A percentile compares a stretch with the other conserved stretches of the same genome.
Evolutionary conservation across 2,329 filamentous ascomycete genomes (phyloP).

Genomic region (Emericellopsis cladophorae): DNA sequence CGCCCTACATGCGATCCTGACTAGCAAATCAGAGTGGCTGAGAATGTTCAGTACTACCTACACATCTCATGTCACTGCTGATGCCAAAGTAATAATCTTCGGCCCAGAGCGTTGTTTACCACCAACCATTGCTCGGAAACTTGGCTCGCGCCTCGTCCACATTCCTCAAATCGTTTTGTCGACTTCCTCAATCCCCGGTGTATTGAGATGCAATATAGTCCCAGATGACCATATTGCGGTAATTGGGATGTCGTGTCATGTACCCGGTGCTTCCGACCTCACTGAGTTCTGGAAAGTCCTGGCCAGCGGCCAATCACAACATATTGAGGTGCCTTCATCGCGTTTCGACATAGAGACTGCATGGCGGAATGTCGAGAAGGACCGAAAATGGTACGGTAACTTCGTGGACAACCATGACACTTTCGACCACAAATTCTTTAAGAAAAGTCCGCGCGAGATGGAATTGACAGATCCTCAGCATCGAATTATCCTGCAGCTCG

Average conservation of each 20-base stretch:
- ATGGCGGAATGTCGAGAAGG: not conserved
- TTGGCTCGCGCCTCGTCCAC: too few relatives aligned
- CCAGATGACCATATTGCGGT: constrained; percentile 2
- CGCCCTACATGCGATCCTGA: too few relatives aligned
- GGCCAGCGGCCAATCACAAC: too few relatives aligned
- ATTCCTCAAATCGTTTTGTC: too few relatives aligned
- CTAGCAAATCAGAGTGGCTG: too few relatives aligned
- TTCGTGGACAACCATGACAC: constrained; percentile 9
- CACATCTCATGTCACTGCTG: too few relatives aligned
- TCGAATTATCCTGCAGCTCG: constrained; percentile 21
- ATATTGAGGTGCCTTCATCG: not conserved
- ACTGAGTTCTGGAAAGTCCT: not conserved
- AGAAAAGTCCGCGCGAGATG: constrained; percentile 20
- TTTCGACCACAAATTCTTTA: constrained; percentile 29
- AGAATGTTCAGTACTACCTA: too few relatives aligned
- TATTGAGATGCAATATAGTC: too few relatives aligned
- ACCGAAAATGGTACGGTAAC: constrained; percentile 8
- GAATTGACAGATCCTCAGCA: constrained; percentile 26
- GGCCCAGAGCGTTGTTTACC: too few relatives aligned
- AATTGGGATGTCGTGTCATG: not conserved
- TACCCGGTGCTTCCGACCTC: not conserved
- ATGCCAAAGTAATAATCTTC: too few relatives aligned
- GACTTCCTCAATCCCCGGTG: too few relatives aligned
- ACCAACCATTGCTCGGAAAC: too few relatives aligned
- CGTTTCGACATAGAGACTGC: not conserved